Conservation (phyloP, 2,329 filamentous ascomycete genomes). For the Curvularia lunata region DNA sequence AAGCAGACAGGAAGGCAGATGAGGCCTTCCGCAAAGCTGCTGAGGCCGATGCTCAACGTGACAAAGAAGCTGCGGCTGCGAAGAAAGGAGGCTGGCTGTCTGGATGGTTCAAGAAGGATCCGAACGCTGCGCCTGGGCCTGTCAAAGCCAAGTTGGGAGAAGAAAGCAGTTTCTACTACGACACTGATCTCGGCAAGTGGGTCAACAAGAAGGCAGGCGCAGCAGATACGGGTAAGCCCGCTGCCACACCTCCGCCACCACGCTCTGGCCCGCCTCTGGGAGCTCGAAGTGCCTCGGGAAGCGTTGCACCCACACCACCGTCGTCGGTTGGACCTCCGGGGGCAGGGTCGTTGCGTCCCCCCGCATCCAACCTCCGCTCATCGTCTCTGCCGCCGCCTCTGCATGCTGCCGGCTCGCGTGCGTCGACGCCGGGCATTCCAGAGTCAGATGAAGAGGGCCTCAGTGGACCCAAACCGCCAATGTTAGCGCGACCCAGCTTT, state of each 20-base stretch:
- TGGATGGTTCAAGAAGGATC: conserved; percentile 81
- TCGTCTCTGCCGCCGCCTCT: conserved; percentile 48
- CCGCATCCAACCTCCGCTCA: conserved; percentile 35
- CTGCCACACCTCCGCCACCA: conserved; percentile 78
- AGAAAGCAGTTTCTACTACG: conserved; percentile 90
- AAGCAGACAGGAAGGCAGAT: conserved; percentile 74
- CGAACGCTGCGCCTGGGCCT: conserved; percentile 68
- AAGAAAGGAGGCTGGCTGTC: conserved; percentile 77
- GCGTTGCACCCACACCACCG: conserved; percentile 31
- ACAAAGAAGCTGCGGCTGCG: conserved; percentile 51
- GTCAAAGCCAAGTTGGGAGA: conserved; percentile 94
- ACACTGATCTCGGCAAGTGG: conserved; percentile 97
- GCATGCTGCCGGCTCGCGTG: conserved; percentile 32
- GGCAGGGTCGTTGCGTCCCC: conserved; percentile 23
- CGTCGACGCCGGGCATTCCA: conserved; percentile 43
- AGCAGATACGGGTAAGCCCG: conserved; percentile 63
- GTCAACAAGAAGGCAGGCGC: conserved; percentile 88
- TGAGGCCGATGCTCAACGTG: conserved; percentile 70
- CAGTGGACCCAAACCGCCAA: conserved; percentile 26
- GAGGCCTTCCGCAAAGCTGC: conserved; percentile 86
- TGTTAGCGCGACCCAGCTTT: conserved; percentile 33
- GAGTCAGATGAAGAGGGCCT: conserved; percentile 38
- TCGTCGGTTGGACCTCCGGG: conserved; percentile 42
- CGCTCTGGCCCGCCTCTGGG: conserved; percentile 57
- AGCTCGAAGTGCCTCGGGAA: conserved; percentile 59